phyloP scores from a whole-genome alignment of 805 yeast species.

The Hanseniaspora meyeri region DNA sequence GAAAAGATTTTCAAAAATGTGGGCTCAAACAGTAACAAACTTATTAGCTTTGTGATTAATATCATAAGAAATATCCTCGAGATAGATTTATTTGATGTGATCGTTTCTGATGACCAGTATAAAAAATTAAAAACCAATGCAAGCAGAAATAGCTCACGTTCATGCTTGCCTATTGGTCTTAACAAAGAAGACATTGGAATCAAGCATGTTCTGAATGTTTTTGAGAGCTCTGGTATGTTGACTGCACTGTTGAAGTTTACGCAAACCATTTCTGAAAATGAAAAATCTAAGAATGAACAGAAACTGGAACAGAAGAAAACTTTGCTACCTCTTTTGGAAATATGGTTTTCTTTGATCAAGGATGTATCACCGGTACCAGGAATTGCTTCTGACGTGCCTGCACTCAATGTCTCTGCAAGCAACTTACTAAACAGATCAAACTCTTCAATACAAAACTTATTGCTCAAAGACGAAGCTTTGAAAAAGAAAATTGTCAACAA shows the following conservation, averaged over 20 bases:
- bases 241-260: constrained; percentile 59
- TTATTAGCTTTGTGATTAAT: constrained; percentile 57
- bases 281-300: neutral
- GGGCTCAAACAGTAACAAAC: constrained; percentile 48
- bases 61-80: constrained; percentile 67
- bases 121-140: constrained; percentile 25
- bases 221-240: constrained; percentile 60
- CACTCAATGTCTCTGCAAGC: neutral
- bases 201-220: constrained; percentile 44
- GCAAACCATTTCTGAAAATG: constrained; percentile 22
- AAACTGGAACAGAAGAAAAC: neutral
- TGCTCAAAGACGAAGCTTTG: constrained; percentile 49
- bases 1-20: neutral
- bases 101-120: constrained; percentile 34
- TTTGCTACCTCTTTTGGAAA: neutral
- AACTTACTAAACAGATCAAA: neutral
- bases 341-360: constrained; percentile 35
- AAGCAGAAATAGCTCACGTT: constrained; percentile 5
- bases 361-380: constrained; percentile 26
- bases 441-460: constrained; percentile 32
- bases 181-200: constrained; percentile 55
- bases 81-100: constrained; percentile 57
- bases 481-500: constrained; percentile 37
- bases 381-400: neutral
- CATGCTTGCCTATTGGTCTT: constrained; percentile 45